phyloP scores from a whole-genome alignment of 106 monocot genomes.

The Allium sativum region DNA sequence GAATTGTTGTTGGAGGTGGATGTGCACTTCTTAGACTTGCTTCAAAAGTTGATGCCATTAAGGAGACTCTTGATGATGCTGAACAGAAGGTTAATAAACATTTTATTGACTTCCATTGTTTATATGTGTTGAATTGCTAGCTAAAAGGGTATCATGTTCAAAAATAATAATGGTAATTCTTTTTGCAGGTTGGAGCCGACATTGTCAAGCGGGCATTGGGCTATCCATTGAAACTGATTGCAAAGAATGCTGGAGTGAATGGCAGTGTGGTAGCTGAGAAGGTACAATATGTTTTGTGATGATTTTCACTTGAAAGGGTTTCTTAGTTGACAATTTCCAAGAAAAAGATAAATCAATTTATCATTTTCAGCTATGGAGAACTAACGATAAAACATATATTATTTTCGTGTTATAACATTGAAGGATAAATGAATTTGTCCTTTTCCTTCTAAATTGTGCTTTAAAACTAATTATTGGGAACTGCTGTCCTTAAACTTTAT shows the following conservation, averaged over 20 bases:
- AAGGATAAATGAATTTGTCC: no score
- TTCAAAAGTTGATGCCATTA: constrained; percentile 59
- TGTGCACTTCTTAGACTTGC: constrained; percentile 64
- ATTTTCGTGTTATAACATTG: no score
- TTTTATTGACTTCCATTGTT: neutral
- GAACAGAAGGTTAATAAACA: constrained; percentile 52
- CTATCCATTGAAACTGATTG: constrained; percentile 68
- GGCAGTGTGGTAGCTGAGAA: constrained; percentile 71
- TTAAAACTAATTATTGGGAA: no score
- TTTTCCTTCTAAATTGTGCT: no score
- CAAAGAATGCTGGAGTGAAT: constrained; percentile 77
- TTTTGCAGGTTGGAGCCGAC: constrained; percentile 51
- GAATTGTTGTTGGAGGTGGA: constrained; percentile 76
- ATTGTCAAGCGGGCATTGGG: constrained; percentile 60
- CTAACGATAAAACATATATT: no score
- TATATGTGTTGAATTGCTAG: neutral
- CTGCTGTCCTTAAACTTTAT: no score
- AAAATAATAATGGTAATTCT: neutral
- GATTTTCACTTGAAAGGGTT: neutral
- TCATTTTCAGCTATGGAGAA: no score
- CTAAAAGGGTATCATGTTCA: neutral
- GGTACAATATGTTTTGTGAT: constrained; percentile 14
- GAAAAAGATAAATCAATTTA: no score
- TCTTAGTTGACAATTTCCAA: no score
- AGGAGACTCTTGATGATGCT: constrained; percentile 56